Base-by-base conservation (phyloP, 2,329 filamentous ascomycete species). In the Penicillium sp. region DNA sequence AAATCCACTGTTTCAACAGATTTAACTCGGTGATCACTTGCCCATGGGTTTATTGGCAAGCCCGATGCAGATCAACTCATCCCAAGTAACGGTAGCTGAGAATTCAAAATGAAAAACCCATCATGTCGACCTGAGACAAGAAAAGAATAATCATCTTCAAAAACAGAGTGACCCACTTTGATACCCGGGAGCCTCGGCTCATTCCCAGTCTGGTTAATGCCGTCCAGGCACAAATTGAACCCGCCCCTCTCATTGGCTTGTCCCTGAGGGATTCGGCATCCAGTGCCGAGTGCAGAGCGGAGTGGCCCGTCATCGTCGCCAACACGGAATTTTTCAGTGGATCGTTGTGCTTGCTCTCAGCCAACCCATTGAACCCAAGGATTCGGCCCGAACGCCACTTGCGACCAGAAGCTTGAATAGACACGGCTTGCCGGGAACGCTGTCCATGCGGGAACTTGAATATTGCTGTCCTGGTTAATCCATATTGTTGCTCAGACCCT, bases 141-240 rank as follows among this genome's bases (percentile, higher is more conserved):
- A 4, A 35, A 47, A 47, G 53, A 49, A 49, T 47, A 37, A 35
- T 35, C 44, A 42, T 35, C 42, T 26, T 8, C 13, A 24, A 47
- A 40, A 58, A 42, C 30, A 13, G 24, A 33, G 30, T n/a, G 63
- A 59, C 50, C 63, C 63, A 65, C 63, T 53, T 58, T 50, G 53
- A 60, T 65, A 60, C 26, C 61, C 58, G 63, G 40, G 19, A 49
- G 50, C 63, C 63, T 63, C 61, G 63, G 63, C 45, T 49, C 22
- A 9, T 61, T 51, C 58, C 58, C 58, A 59, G n/a, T 35, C n/a
- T 33, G 51, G 42, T 42, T 53, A 47, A 56, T 57, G 33, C 49
- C 53, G 37, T 54, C 10, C 24, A 47, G 54, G 54, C 19, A 54
- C 19, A 10, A 5, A 37, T 8, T 49, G 5, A 28, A 5, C 22